Evolutionary conservation across 176 grass and related monocot species (phyloP), one percentile per base, ranked within the genome.

Genomic region (Triticum urartu): DNA sequence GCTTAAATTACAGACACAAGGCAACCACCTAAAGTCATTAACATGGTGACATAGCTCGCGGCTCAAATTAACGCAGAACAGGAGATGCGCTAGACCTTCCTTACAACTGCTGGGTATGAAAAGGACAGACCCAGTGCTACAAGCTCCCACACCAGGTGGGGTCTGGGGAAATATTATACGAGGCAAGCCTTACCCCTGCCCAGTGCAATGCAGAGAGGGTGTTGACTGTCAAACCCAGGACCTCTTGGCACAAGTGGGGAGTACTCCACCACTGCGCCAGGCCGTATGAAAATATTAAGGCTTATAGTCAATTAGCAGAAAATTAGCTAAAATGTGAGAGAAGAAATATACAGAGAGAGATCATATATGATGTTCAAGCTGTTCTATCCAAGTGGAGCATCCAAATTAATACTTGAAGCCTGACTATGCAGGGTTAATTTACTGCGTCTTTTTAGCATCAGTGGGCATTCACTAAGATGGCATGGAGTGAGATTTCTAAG

Each of bases 301-400:
- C 18, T 79, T 18, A 79, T 79, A 42, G n/a, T 20, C 54, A 24
- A 77, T 58, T 58, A 8, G 28, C 48, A 77, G 8, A 88, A 17
- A 39, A 64, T 6, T 72, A 71, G 3, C 21, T 25, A 68, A 67
- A 45, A 17, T 56, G 25, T 39, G 3, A 18, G 0, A 62, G 68
- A 25, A 35, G 50, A 18, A 18, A 54, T 6, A 54, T 54, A 54
- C 1, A 54, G 1, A 54, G 50, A 52, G 7, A 18, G 0, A 62
- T 39, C 25, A 25, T 61, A 82, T 68, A 20, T 45, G 13, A 78
- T 67, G 69, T 61, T 78, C 77, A 7, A 83, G 68, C 38, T 88
- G 50, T 33, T 72, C 5, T 28, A 8, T 43, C 12, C 78, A 58
- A 85, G n/a, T 72, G 68, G 21, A 81, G 54, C 36, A 78, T 17